Evolutionary conservation across 768 basidiomycete species (phyloP), one percentile per base, ranked within the genome.

Genomic region (Agaricus blazei): DNA sequence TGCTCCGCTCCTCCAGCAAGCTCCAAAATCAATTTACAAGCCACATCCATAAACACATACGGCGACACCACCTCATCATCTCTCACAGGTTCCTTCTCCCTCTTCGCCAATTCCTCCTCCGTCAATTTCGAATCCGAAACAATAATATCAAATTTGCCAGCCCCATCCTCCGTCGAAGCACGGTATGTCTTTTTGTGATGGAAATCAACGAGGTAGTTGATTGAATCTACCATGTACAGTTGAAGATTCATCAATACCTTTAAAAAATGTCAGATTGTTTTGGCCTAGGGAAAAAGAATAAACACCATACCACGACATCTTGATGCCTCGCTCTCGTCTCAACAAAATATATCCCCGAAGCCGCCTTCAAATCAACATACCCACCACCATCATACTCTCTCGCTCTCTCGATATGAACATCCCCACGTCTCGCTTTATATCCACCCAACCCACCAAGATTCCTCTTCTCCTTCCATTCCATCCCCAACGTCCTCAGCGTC

Each of bases 121-220:
- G 80, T 76, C 46, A 77, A 67, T 9, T 60, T 63, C 14, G 75
- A 69, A 52, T 82, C 81, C n/a, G 68, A 72, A 24, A 74, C 70
- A 0, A 75, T 76, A 77, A 85, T 85, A 63, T 89, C 89, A 62
- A 84, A 92, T 59, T 78, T 85, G 15, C 81, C 85, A 15, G 87
- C 85, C 5, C 76, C 87, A 0, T 81, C 75, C 40, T 87, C 83
- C 11, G 75, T 76, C 1, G 82, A 83, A 5, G 90, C 91, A 61
- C 76, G 80, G 70, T 98, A 97, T 50, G 93, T 90, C 67, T 93
- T 94, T 69, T 97, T 93, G 75, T 98, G 95, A 63, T 97, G 88
- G 72, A 99, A 99, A 67, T 98, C 96, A 54, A 99, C 97, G 28
- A 99, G 81, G 71, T 98, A 98, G 72, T 98, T 98, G 68, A 87